Base-by-base conservation (phyloP, 2,329 filamentous ascomycete species). In the Pyrenophora graminea region DNA sequence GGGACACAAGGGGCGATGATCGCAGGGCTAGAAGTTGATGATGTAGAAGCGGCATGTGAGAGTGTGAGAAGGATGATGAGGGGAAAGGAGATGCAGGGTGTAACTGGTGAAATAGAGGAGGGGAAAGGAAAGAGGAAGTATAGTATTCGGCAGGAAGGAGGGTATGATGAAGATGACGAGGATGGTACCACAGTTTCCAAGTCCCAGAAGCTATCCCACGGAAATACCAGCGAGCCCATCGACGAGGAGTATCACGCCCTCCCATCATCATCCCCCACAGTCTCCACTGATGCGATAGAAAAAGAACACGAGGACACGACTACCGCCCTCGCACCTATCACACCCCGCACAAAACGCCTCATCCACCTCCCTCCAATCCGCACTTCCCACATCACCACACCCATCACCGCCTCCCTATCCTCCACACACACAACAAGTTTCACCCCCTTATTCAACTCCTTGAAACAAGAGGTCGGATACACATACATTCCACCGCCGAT, bases 31-130 rank as follows among this genome's bases (percentile, higher is more conserved):
- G 48, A 58, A 30, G 45, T 59, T 1, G 19, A 13, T 5, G 58
- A 61, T 42, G 51, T 59, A 2, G 42, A 50, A 8, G 48, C 59
- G n/a, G 58, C 58, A 1, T 53, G 48, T 17, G 38, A 38, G n/a
- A 61, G 58, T 27, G 39, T 48, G 3, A 19, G 37, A 12, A 45
- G 33, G 6, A 61, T 61, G 53, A 55, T 25, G 6, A 39, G 21
- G 32, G 55, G 53, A 0, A 33, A 43, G 12, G 45, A 51, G 6
- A 45, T 55, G 45, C 42, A 51, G 5, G 31, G 34, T 0, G 25
- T 25, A 6, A 4, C 38, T 19, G 6, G 41, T 17, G 34, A 40
- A 25, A 12, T 1, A 7, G 19, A 34, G 6, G 40, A 45, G 12
- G 32, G 12, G 4, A 17, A 12, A 3, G 39, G 25, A 6, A 46